Evolutionary conservation across 2,329 filamentous ascomycete genomes (phyloP).

Genomic region (Colletotrichum echinochloae): DNA sequence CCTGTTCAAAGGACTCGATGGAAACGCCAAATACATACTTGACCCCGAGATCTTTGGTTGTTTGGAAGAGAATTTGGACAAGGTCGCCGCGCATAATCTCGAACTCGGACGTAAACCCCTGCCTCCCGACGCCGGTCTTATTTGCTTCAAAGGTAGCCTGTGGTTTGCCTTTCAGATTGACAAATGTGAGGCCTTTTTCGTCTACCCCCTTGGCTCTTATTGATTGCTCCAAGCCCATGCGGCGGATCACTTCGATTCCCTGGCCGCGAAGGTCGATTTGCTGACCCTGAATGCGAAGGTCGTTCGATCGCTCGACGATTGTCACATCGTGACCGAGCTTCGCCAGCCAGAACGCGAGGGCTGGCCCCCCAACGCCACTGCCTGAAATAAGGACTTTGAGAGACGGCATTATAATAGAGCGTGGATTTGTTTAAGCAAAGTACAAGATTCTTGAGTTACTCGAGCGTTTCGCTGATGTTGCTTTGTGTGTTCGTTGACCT

Average conservation of each 20-base stretch:
- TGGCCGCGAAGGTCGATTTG: constrained; percentile 61
- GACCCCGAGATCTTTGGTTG: constrained; percentile 45
- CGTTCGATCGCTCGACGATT: constrained; percentile 55
- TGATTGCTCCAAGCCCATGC: constrained; percentile 54
- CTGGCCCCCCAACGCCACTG: constrained; percentile 58
- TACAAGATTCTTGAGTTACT: too few relatives aligned
- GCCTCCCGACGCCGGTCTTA: constrained; percentile 55
- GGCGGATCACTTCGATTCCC: constrained; percentile 53
- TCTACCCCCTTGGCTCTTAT: constrained; percentile 54
- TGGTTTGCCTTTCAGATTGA: constrained; percentile 54
- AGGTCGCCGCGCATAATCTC: constrained; percentile 71
- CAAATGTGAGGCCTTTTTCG: constrained; percentile 61
- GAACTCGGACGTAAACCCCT: constrained; percentile 65
- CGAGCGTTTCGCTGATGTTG: background rate
- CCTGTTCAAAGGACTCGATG: constrained; percentile 48
- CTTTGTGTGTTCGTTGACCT: background rate
- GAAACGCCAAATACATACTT: constrained; percentile 46
- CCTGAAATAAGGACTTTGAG: constrained; percentile 62
- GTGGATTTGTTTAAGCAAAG: background rate
- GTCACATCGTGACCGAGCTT: constrained; percentile 54
- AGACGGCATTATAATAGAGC: constrained; percentile 44
- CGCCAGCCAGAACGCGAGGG: constrained; percentile 56
- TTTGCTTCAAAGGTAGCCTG: constrained; percentile 56
- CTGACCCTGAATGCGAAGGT: constrained; percentile 54
- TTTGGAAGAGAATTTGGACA: constrained; percentile 61